Percentiles rank a stretch among this genome's conserved stretches.
phyloP scores from a whole-genome alignment of 2,329 filamentous ascomycete genomes.

The Penicillium sp. region DNA sequence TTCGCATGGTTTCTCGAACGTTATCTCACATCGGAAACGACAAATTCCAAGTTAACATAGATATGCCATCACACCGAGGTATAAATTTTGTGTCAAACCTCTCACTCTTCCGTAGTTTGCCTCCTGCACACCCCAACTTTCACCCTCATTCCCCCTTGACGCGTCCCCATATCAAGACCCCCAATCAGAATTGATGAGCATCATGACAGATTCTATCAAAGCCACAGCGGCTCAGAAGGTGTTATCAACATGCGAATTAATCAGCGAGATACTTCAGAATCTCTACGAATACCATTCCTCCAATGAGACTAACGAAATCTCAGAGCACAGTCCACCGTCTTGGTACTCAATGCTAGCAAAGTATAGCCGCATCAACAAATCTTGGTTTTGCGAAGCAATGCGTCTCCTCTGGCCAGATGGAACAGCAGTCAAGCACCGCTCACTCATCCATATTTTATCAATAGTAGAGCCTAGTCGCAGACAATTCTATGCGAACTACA shows the following conservation, averaged over 20 bases:
- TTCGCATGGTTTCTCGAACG: too few species aligned
- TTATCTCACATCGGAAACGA: too few species aligned
- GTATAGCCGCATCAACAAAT: not conserved
- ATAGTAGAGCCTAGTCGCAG: not conserved
- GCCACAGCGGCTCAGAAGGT: not conserved
- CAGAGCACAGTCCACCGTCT: not conserved
- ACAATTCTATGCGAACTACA: not conserved
- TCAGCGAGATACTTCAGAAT: not conserved
- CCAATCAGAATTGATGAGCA: not conserved
- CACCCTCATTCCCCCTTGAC: not conserved
- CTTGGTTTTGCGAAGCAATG: not conserved
- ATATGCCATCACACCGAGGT: not conserved
- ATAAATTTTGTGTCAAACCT: not conserved
- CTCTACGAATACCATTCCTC: not conserved
- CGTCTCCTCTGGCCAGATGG: not conserved
- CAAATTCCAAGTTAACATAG: too few species aligned
- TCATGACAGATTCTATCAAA: not conserved
- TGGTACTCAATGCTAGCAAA: not conserved
- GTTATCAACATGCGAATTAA: not conserved
- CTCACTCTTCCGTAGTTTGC: not conserved
- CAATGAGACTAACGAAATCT: not conserved
- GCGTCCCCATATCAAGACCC: not conserved
- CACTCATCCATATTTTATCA: not conserved
- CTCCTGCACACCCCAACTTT: not conserved
- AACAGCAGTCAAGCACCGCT: not conserved